phyloP scores from a whole-genome alignment of 23 red algal species.

The Chondrus crispus region DNA sequence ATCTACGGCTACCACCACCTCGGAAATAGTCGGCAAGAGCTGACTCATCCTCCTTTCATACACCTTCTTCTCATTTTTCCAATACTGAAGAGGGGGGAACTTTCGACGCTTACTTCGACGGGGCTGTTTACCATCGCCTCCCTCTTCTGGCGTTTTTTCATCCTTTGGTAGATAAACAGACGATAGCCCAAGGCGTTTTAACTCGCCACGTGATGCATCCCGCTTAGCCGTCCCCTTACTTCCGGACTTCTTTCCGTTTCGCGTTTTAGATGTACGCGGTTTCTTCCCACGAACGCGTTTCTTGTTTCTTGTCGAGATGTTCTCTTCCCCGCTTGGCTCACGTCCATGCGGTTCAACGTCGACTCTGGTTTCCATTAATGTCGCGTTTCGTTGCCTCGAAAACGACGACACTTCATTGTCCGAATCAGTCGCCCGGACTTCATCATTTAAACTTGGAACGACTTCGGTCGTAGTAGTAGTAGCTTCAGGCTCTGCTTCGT shows the following conservation, averaged over 20 bases:
- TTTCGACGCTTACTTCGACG: slow-evolving; percentile 45
- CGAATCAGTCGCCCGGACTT: no score
- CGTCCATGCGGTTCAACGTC: not conserved
- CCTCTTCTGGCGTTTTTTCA: not conserved
- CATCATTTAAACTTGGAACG: not conserved
- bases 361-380: no score
- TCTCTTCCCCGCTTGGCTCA: not conserved
- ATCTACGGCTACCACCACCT: slow-evolving; percentile 47
- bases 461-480: not conserved
- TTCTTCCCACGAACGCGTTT: no score
- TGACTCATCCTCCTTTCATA: slow-evolving; percentile 49
- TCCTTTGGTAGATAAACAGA: not conserved
- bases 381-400: no score
- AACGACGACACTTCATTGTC: no score
- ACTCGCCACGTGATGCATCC: no score
- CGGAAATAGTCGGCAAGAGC: slow-evolving; percentile 33
- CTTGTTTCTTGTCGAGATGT: not conserved
- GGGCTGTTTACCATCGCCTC: slow-evolving; percentile 7
- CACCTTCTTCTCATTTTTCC: slow-evolving; percentile 49
- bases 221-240: no score
- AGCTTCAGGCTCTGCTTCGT: no score
- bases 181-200: not conserved
- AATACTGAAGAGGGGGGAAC: slow-evolving; percentile 46
- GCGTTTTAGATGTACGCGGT: no score
- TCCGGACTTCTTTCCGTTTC: no score